Percentiles rank a stretch among this genome's conserved stretches.
These are phyloP conservation scores for Geum urbanum DNA, from an alignment of 306 rosid species.

Conservation along the genomic window DNA sequence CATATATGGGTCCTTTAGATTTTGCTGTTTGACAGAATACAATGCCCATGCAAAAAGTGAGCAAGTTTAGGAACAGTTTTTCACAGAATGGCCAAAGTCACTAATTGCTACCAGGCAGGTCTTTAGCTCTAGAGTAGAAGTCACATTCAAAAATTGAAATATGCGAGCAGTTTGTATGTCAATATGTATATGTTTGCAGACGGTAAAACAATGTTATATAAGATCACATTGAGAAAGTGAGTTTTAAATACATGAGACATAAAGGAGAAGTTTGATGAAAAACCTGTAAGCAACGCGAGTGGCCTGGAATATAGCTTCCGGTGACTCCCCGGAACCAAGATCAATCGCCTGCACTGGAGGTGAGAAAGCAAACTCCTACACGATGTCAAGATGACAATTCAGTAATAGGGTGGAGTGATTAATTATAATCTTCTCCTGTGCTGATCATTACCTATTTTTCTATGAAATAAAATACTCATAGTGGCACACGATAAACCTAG, in stretches of 20 bases:
- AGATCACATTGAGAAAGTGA: not conserved
- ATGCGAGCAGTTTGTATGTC: not conserved
- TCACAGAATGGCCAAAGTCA: not conserved
- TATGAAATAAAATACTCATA: not conserved
- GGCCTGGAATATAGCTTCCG: conserved; percentile 80
- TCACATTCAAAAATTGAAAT: not conserved
- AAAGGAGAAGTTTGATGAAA: conserved; percentile 6
- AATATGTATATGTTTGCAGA: not conserved
- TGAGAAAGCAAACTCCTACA: conserved; percentile 86
- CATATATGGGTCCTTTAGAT: not conserved
- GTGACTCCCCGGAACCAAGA: conserved; percentile 85
- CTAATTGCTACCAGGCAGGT: not conserved
- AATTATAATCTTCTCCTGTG: conserved; percentile 16
- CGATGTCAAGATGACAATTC: conserved; percentile 3
- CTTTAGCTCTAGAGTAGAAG: not conserved
- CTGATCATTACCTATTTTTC: not conserved
- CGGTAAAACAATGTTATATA: not conserved
- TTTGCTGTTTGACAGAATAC: not conserved
- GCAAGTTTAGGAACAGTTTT: not conserved
- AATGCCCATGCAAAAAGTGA: not conserved
- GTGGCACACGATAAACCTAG: not conserved
- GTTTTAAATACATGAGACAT: not conserved
- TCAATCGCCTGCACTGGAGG: conserved; percentile 90
- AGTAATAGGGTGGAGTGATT: conserved; percentile 19
- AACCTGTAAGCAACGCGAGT: conserved; percentile 98